phyloP scores from a whole-genome alignment of 257 asterid genomes.

The Phtheirospermum japonicum region DNA sequence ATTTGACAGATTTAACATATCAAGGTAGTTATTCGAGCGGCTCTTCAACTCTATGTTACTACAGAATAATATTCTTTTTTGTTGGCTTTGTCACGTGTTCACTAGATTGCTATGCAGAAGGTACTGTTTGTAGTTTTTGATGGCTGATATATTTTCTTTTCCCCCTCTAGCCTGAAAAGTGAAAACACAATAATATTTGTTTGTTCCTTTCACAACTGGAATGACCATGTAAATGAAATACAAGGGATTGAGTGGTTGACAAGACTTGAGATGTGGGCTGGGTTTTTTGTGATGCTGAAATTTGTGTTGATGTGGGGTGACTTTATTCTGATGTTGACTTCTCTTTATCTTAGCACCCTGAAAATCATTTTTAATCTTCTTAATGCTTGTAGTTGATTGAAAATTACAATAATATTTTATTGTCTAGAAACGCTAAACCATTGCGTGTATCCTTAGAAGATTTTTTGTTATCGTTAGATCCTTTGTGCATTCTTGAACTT shows the following conservation, averaged over 20 bases:
- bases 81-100: conserved; percentile 16
- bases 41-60: conserved; percentile 4
- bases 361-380: not conserved
- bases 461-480: conserved; percentile 1
- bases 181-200: conserved; percentile 1
- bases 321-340: conserved; percentile 18
- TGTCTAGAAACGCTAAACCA: conserved; percentile 9
- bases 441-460: not conserved
- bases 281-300: conserved; percentile 9
- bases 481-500: conserved; percentile 10
- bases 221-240: conserved; percentile 10
- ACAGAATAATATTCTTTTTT: not conserved
- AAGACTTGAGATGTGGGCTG: conserved; percentile 13
- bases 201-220: conserved; percentile 1
- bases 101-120: conserved; percentile 18
- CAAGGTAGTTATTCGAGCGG: conserved; percentile 32
- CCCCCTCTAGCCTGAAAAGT: too few species aligned
- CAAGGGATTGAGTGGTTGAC: conserved; percentile 16
- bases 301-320: not conserved
- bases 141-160: too few species aligned
- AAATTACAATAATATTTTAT: not conserved
- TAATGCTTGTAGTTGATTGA: conserved; percentile 15
- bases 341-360: conserved; percentile 8
- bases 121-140: conserved; percentile 19
- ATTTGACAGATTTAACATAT: conserved; percentile 27